phyloP scores from a whole-genome alignment of 495 filamentous ascomycete genomes.

The Thermothielavioides terrestris region DNA sequence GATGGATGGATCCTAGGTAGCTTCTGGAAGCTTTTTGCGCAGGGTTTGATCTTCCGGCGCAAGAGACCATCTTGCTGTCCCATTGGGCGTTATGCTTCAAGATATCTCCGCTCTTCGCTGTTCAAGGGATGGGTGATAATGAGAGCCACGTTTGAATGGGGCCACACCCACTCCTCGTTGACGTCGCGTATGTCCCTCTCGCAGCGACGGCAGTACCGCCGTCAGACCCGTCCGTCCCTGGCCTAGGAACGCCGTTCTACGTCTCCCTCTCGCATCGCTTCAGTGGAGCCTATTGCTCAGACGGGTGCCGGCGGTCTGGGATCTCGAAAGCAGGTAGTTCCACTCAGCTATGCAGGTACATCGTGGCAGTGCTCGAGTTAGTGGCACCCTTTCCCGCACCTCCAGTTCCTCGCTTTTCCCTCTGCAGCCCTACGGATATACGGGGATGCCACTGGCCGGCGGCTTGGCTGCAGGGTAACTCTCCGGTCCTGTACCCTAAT shows the following conservation, averaged over 20 bases:
- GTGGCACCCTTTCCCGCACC: not conserved
- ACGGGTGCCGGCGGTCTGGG: too few relatives aligned
- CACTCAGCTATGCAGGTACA: constrained; percentile 5
- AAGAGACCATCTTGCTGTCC: constrained; percentile 9
- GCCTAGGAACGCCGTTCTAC: too few relatives aligned
- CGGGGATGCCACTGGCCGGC: not conserved
- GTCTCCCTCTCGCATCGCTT: too few relatives aligned
- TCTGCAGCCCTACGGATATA: constrained; percentile 1
- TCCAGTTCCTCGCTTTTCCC: not conserved
- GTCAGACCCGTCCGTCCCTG: too few relatives aligned
- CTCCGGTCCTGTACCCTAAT: not conserved
- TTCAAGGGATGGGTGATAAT: constrained; percentile 7
- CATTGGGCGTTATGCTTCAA: constrained; percentile 5
- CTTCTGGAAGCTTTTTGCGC: constrained; percentile 7
- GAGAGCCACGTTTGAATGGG: not conserved
- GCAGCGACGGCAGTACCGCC: too few relatives aligned
- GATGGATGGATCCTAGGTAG: constrained; percentile 17
- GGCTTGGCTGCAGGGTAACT: constrained; percentile 6
- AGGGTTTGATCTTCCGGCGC: constrained; percentile 12
- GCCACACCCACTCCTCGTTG: not conserved
- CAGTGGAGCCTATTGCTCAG: too few relatives aligned
- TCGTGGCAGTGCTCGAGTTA: constrained; percentile 11
- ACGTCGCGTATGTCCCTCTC: not conserved
- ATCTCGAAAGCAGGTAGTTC: too few relatives aligned
- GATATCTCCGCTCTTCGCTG: constrained; percentile 2